phyloP scores from a whole-genome alignment of 257 asterid genomes.

The Paulownia fortunei region DNA sequence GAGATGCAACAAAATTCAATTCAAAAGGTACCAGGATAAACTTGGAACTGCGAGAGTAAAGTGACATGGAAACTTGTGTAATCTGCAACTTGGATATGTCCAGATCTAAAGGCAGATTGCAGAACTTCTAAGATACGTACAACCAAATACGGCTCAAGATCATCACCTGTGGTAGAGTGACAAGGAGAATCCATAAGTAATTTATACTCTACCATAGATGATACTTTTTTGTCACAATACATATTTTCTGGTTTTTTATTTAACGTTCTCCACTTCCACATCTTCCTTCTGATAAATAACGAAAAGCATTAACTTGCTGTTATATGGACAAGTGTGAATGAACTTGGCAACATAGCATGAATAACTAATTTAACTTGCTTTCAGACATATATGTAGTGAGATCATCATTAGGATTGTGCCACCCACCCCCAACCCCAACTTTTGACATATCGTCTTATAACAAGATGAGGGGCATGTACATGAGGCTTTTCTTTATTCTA shows the following conservation, averaged over 20 bases:
- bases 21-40: slow-evolving; percentile 66
- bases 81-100: slow-evolving; percentile 76
- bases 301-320: slow-evolving; percentile 1
- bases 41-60: slow-evolving; percentile 71
- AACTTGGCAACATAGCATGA: slow-evolving; percentile 1
- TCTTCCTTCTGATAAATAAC: slow-evolving; percentile 4
- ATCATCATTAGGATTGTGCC: slow-evolving; percentile 2
- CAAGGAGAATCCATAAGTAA: slow-evolving; percentile 22
- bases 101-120: slow-evolving; percentile 74
- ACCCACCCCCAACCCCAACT: neutral
- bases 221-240: neutral
- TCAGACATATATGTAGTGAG: neutral
- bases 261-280: neutral
- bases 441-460: neutral
- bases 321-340: neutral
- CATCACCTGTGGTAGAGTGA: slow-evolving; percentile 57
- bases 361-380: neutral
- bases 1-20: slow-evolving; percentile 17
- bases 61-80: slow-evolving; percentile 82
- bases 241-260: neutral
- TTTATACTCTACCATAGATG: neutral
- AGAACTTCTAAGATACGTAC: slow-evolving; percentile 75
- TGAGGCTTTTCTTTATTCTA: neutral
- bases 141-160: slow-evolving; percentile 53
- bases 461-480: neutral